Base-by-base conservation (phyloP, 441 rosid species). In the Erodium texanum region DNA sequence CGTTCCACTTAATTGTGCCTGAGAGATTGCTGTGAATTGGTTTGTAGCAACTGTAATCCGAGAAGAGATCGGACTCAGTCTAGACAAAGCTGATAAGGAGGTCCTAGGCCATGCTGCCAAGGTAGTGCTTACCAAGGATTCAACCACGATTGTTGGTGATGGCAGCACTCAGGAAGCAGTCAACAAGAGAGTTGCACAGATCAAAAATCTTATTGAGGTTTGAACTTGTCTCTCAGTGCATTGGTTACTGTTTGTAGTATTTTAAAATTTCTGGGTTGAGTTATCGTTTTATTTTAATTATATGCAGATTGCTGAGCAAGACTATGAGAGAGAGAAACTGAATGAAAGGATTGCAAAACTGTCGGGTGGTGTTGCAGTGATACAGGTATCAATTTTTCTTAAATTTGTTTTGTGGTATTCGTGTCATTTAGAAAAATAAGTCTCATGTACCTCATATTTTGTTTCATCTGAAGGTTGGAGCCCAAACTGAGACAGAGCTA, bases 401-500 rank as follows among this genome's bases (percentile, higher is more conserved):
- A n/a, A 20, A 5, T 56, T 56, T 19, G 5, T 12, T 56, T 56
- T 19, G 11, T 6, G 61, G 14, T 19, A 56, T 56, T 19, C 20
- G 62, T 2, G 62, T 3, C 10, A 19, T 56, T 56, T 56, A 56
- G 62, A 14, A 56, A 56, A 56, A 20, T 65, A 3, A 11, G 9
- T 65, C 61, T 71, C 11, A 6, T 63, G 14, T 18, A 50, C 54
- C 58, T 48, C 52, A 23, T 38, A 24, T 34, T 34, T 52, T 66
- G 10, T 54, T 27, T 67, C 65, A 61, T 58, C 24, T 69, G 4
- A 56, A 93, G 97, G 97, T 93, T 74, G 98, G 98, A 62, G 98
- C 98, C n/a, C 98, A 93, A 82, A 93, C 96, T 23, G 97, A 90
- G 78, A 90, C 97, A 6, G 98, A 93, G 82, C 94, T 93, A 15